A percentile compares a stretch with the other conserved stretches of the same genome.
These are phyloP conservation scores for Capronia epimyces DNA, from an alignment of 2,329 filamentous ascomycete genomes.

Conservation along the genomic window DNA sequence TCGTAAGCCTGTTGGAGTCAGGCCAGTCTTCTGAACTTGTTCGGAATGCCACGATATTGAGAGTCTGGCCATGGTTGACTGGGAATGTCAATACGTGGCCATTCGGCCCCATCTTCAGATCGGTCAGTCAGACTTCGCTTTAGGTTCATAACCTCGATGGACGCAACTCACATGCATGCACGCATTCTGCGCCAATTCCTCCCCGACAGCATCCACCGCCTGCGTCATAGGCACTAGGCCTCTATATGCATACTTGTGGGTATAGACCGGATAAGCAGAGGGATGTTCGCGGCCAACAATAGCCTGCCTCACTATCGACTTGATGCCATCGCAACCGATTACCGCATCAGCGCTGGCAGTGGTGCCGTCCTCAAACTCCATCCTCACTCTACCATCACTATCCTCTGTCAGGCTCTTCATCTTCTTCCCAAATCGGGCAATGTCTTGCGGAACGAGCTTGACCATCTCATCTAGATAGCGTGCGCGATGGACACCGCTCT, in stretches of 20 bases:
- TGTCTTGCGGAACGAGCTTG: conserved; percentile 41
- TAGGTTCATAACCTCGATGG: too few species aligned
- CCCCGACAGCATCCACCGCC: conserved; percentile 46
- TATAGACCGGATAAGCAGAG: conserved; percentile 44
- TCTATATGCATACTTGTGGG: conserved; percentile 56
- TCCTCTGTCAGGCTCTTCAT: conserved; percentile 27
- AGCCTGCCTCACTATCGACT: conserved; percentile 49
- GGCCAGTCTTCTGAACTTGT: conserved; percentile 42
- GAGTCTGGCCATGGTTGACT: conserved; percentile 50
- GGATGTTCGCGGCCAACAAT: conserved; percentile 49
- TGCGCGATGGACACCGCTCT: conserved; percentile 42
- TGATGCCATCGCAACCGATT: conserved; percentile 61
- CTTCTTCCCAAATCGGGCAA: conserved; percentile 41
- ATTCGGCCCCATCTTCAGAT: conserved; percentile 51
- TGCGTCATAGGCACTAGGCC: conserved; percentile 56
- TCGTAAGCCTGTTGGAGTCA: conserved; percentile 36
- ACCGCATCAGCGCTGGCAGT: conserved; percentile 38
- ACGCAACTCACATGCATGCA: conserved; percentile 32
- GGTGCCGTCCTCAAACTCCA: conserved; percentile 44
- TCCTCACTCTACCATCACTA: conserved; percentile 30
- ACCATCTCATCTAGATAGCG: conserved; percentile 48
- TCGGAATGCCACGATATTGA: conserved; percentile 53
- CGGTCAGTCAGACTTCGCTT: neutral
- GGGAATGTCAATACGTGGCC: conserved; percentile 60
- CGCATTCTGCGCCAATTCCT: conserved; percentile 45